Conservation (phyloP, 371 early-diverging fungal genomes). For the Smittium culicis region DNA sequence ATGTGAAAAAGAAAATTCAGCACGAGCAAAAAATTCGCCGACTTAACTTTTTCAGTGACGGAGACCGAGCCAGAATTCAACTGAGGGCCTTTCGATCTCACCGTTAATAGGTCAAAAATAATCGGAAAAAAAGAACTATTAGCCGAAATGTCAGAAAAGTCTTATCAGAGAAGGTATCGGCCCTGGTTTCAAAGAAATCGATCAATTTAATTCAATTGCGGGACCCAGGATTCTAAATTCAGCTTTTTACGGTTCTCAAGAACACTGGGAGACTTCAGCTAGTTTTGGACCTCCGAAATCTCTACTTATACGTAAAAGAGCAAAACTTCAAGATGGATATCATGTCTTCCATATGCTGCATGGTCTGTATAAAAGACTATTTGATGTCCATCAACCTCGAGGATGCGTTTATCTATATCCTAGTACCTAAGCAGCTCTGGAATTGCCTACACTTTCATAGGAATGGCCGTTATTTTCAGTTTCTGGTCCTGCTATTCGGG, state of each 20-base stretch:
- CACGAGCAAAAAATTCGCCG: too few relatives aligned
- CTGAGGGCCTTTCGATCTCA: too few relatives aligned
- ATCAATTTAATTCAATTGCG: background rate
- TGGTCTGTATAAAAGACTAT: conserved; percentile 23
- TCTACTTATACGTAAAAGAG: conserved; percentile 22
- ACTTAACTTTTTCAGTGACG: too few relatives aligned
- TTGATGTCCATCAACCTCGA: conserved; percentile 27
- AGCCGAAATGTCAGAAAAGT: background rate
- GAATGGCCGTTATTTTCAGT: conserved; percentile 33
- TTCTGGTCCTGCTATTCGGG: conserved; percentile 32
- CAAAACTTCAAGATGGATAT: conserved; percentile 19
- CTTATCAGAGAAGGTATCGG: background rate
- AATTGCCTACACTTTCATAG: conserved; percentile 34
- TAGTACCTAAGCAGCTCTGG: conserved; percentile 20
- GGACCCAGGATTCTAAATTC: conserved; percentile 4
- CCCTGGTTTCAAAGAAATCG: conserved; percentile 8
- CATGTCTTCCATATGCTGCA: conserved; percentile 21
- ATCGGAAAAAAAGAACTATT: background rate
- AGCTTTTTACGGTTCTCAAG: conserved; percentile 9
- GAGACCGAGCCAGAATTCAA: too few relatives aligned
- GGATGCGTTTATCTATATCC: conserved; percentile 29
- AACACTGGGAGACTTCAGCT: conserved; percentile 11
- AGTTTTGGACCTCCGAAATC: conserved; percentile 24
- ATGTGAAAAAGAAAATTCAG: too few relatives aligned
- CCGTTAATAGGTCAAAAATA: too few relatives aligned